These are phyloP conservation scores for Pseudoneurospora amorphoporcata DNA, from an alignment of 495 filamentous ascomycete genomes.

Conservation along the genomic window DNA sequence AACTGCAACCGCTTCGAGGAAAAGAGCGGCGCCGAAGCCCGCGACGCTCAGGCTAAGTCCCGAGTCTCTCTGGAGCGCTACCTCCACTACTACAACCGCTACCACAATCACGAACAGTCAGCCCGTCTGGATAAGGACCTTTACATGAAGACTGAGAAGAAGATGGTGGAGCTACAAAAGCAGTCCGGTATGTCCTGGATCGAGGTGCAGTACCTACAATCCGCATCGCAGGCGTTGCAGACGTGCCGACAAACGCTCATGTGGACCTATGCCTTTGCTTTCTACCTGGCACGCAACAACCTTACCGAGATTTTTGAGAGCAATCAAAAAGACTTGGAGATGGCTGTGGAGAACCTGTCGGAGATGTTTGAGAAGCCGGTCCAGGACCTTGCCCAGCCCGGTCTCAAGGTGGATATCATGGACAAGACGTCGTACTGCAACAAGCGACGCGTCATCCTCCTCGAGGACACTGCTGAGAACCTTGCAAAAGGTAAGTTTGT, in stretches of 20 bases:
- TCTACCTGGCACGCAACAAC: slow-evolving; percentile 91
- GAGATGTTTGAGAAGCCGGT: slow-evolving; percentile 98
- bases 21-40: slow-evolving; percentile 80
- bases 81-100: slow-evolving; percentile 96
- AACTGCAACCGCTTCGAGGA: slow-evolving; percentile 97
- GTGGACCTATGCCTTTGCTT: slow-evolving; percentile 99
- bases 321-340: slow-evolving; percentile 95
- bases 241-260: slow-evolving; percentile 94
- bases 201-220: slow-evolving; percentile 91
- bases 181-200: slow-evolving; percentile 97
- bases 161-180: slow-evolving; percentile 92
- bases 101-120: slow-evolving; percentile 97
- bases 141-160: slow-evolving; percentile 92
- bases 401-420: slow-evolving; percentile 91
- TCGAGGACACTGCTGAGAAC: slow-evolving; percentile 86
- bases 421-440: slow-evolving; percentile 96
- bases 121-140: slow-evolving; percentile 95
- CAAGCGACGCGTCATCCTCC: slow-evolving; percentile 76
- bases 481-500: slow-evolving; percentile 65
- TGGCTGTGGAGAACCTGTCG: slow-evolving; percentile 88
- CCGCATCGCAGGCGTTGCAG: slow-evolving; percentile 87
- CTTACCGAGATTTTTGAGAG: slow-evolving; percentile 96
- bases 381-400: slow-evolving; percentile 57
- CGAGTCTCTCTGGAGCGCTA: slow-evolving; percentile 86
- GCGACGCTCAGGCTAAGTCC: slow-evolving; percentile 83